A percentile compares a stretch with the other conserved stretches of the same genome.
Evolutionary conservation across 768 basidiomycete species (phyloP).

Genomic region (Termitomyces sp.): DNA sequence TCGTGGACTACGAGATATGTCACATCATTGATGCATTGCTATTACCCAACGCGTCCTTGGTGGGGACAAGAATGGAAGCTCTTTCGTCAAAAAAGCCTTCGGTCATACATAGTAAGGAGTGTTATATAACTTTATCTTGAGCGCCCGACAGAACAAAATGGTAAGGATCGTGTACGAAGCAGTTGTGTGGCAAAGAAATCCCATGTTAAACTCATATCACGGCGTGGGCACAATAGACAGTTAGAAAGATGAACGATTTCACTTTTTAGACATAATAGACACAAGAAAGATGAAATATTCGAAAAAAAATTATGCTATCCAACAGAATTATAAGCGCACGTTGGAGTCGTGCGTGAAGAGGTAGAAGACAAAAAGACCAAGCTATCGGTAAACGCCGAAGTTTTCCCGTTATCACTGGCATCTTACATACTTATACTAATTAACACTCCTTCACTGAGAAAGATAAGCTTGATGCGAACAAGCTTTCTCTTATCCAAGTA

Average conservation of each 20-base stretch:
- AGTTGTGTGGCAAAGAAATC: no score
- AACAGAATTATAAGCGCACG: not conserved
- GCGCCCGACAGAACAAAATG: no score
- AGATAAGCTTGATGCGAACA: not conserved
- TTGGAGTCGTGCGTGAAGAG: not conserved
- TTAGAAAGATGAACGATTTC: not conserved
- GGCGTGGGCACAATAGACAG: not conserved
- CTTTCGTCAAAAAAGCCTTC: no score
- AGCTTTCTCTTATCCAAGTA: not conserved
- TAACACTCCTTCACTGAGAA: not conserved
- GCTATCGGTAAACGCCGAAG: not conserved
- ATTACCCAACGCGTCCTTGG: not conserved
- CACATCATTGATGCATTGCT: not conserved
- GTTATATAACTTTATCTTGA: no score
- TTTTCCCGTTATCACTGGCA: not conserved
- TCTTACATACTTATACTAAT: no score
- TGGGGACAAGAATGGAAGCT: not conserved
- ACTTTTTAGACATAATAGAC: not conserved
- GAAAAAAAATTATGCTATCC: not conserved
- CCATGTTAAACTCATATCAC: no score
- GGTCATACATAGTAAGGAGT: no score
- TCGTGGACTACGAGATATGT: not conserved
- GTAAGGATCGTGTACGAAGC: no score
- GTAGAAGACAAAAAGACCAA: no score
- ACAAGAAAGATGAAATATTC: not conserved